phyloP scores from a whole-genome alignment of 78 protist genomes.

The Tieghemostelium lacteum region DNA sequence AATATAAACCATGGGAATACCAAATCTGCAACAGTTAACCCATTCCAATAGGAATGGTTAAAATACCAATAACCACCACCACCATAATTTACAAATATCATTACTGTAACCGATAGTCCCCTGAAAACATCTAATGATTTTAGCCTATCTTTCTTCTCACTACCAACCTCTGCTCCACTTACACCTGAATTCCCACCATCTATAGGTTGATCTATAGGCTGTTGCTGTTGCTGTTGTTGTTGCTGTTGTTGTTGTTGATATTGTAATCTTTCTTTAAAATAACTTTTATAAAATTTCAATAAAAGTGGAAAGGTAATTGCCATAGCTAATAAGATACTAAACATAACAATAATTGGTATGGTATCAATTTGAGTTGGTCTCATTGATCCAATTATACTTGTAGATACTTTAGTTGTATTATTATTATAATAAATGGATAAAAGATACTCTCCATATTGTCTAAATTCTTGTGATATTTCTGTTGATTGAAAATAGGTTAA shows the following conservation, averaged over 20 bases:
- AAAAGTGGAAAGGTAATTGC: constrained; percentile 40
- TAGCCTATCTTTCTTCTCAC: constrained; percentile 50
- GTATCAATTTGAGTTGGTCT: neutral
- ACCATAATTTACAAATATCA: constrained; percentile 91
- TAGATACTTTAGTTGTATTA: too few species aligned
- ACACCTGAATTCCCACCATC: too few species aligned
- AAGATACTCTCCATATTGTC: constrained; percentile 22
- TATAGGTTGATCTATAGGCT: too few species aligned
- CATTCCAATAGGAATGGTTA: constrained; percentile 89
- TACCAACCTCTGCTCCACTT: constrained; percentile 34
- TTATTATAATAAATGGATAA: neutral
- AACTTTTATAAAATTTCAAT: constrained; percentile 22
- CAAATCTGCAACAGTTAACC: constrained; percentile 89
- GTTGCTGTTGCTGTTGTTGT: too few species aligned
- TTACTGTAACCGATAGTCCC: constrained; percentile 84
- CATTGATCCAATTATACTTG: neutral
- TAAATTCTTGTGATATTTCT: neutral
- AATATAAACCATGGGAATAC: constrained; percentile 92
- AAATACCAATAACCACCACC: constrained; percentile 91
- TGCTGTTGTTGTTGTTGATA: constrained; percentile 18
- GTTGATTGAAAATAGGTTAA: neutral
- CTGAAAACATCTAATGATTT: constrained; percentile 85
- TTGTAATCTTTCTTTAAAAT: constrained; percentile 34
- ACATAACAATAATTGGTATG: constrained; percentile 61
- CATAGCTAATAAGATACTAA: constrained; percentile 17